Percentiles rank a stretch among this genome's conserved stretches.
These are phyloP conservation scores for Flammula alnicola DNA, from an alignment of 1,284 basidiomycete genomes.

Conservation along the genomic window DNA sequence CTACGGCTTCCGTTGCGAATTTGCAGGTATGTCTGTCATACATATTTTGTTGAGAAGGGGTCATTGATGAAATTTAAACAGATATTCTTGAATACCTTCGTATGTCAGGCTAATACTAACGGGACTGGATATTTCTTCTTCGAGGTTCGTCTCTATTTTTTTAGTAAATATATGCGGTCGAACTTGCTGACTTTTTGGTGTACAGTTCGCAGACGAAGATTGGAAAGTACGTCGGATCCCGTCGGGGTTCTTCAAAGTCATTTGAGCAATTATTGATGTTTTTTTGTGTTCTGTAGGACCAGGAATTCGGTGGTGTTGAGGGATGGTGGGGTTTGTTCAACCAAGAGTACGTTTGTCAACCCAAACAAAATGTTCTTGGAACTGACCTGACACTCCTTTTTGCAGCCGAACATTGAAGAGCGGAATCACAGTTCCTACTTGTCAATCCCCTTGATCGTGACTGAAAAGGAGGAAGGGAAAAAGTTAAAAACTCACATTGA, in stretches of 20 bases:
- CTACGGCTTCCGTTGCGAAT: conserved; percentile 68
- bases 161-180: conserved; percentile 2
- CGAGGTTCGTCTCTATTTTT: conserved; percentile 48
- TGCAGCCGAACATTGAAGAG: conserved; percentile 61
- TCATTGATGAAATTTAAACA: conserved; percentile 30
- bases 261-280: background rate
- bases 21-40: conserved; percentile 55
- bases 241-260: too few species aligned
- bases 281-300: conserved; percentile 33
- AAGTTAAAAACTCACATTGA: too few species aligned
- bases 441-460: conserved; percentile 39
- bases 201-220: conserved; percentile 82
- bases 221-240: conserved; percentile 85
- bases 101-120: conserved; percentile 87
- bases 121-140: conserved; percentile 87
- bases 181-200: conserved; percentile 25
- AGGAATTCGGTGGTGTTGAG: conserved; percentile 87
- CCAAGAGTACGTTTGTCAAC: conserved; percentile 38
- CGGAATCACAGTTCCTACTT: conserved; percentile 52
- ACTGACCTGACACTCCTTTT: background rate
- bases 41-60: background rate
- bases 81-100: conserved; percentile 82
- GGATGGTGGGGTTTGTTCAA: conserved; percentile 63
- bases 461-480: conserved; percentile 26
- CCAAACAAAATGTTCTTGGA: background rate